Evolutionary conservation across 306 rosid genomes (phyloP), one percentile per base, ranked within the genome.

Genomic region (Leucaena leucocephala): DNA sequence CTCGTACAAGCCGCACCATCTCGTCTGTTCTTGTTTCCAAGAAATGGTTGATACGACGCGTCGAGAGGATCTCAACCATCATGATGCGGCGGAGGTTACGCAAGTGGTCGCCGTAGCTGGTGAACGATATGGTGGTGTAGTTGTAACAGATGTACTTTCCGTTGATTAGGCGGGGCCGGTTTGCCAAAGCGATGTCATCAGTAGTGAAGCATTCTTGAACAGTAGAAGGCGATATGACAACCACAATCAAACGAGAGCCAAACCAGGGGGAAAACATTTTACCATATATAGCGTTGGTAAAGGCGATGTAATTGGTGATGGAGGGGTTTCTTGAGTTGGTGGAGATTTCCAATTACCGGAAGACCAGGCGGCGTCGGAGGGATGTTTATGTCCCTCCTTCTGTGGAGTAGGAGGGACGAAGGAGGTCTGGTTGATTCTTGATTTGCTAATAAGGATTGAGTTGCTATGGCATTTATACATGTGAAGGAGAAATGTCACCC

Each of bases 301-400:
- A 89, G 78, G n/a, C n/a, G 17, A 2, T 68, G 81, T 12, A 87
- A 57, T 21, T 74, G 74, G 6, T 55, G 87, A 50, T 91, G 87
- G 34, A 82, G 10, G 2, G 90, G 91, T 1, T 33, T 45, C 65
- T 79, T 83, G 8, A 88, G 48, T 78, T 81, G 87, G 50, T 86
- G 88, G n/a, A 89, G 97, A 22, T 91, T 91, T 43, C 93, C 97
- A 11, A 89, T n/a, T 39, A 91, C 16, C 0, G 97, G 97, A 16
- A 86, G 66, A 17, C 61, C 59, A 3, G 79, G 86, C 0, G 97
- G 97, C n/a, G 72, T 70, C 2, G 91, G 97, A 2, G 97, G 97
- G 75, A 87, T 85, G 78, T 83, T 84, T 15, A 8, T 77, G 72
- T 19, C 22, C 36, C 13, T 61, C 34, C 64, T 64, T 2, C 61